Evolutionary conservation across 2,329 filamentous ascomycete genomes (phyloP), one percentile per base, ranked within the genome.

Genomic region (Xylaria sp.): DNA sequence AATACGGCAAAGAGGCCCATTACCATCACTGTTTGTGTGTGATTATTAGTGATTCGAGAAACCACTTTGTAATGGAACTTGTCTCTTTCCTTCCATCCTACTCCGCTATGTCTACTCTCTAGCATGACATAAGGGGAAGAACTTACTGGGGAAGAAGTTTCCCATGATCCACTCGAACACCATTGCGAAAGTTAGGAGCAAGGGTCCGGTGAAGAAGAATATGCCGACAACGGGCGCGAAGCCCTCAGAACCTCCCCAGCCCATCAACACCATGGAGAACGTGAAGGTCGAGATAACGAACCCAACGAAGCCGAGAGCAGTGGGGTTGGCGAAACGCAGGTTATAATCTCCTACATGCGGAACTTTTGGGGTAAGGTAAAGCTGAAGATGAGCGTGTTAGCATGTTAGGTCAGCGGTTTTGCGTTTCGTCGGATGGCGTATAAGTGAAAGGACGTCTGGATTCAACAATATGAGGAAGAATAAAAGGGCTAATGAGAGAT

Each of bases 151-250:
- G 69, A 83, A 83, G 79, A 84, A 84, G 71, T 84, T 84, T 6
- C 81, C 82, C 80, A 83, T 83, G 53, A 86, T 81, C 83, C 84
- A 86, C 69, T 86, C 83, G 69, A 85, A 85, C 7, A 86, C 81
- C 64, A 83, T 81, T 34, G 81, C 78, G 39, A 85, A 79, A 15
- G 81, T 73, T 7, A 86, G 77, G 53, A 86, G 80, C 13, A 86
- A 73, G 1, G 84, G 84, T 0, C 84, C 84, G 48, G 77, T 71
- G 71, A 80, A 80, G 72, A 80, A 78, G 75, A 80, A 80, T 63
- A 80, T 80, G 25, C 79, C 77, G 75, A 76, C 78, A 50, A 81
- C 75, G 3, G 79, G 78, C 0, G 76, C 68, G 30, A 78, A 69
- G 0, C 78, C 78, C 13, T 70, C 36, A 2, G 78, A 77, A 18